Base-by-base conservation (phyloP, 768 basidiomycete species). In the Lentinus tigrinus region DNA sequence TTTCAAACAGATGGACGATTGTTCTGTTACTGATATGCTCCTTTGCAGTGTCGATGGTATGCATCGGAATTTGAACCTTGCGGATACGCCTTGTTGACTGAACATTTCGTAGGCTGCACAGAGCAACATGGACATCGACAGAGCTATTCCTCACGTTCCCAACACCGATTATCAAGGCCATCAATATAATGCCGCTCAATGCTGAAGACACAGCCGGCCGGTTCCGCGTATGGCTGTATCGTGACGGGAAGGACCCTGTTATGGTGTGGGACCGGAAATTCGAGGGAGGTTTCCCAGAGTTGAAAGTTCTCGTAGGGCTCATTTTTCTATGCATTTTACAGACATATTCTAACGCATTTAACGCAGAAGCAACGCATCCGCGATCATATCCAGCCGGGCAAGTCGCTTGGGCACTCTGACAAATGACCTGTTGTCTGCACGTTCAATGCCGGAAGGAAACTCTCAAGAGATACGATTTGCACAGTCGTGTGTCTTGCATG, bases 71-170 rank as follows among this genome's bases (percentile, higher is more conserved):
- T 42, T 14, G 44, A 27, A n/a, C n/a, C 11, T 16, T 34, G 40
- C 34, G 40, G 17, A 11, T 26, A 40, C 9, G 4, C 27, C n/a
- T n/a, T n/a, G 13, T 28, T 10, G 28, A 46, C 19, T 37, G 11
- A n/a, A 2, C 47, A 49, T 6, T 16, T 36, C 44, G 28, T 67
- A 95, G 95, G 95, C 80, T 95, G 38, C 94, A 95, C 65, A 82
- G 95, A 65, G 95, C 95, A 31, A 86, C 85, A 11, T 98, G 95
- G 95, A 81, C 87, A n/a, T 89, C 92, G 60, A 97, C 95, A 0
- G 95, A 97, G 65, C 79, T 98, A 16, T 82, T 95, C 64, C 73
- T 96, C 36, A 97, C 95, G 1, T 98, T 98, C 72, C 89, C 93
- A 11, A 84, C 91, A 26, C 93, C 93, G 0, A 68, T 74, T 1